A percentile compares a stretch with the other conserved stretches of the same genome.
Evolutionary conservation across 73 alveolate genomes (phyloP).

Genomic region (Paramecium pentaurelia): DNA sequence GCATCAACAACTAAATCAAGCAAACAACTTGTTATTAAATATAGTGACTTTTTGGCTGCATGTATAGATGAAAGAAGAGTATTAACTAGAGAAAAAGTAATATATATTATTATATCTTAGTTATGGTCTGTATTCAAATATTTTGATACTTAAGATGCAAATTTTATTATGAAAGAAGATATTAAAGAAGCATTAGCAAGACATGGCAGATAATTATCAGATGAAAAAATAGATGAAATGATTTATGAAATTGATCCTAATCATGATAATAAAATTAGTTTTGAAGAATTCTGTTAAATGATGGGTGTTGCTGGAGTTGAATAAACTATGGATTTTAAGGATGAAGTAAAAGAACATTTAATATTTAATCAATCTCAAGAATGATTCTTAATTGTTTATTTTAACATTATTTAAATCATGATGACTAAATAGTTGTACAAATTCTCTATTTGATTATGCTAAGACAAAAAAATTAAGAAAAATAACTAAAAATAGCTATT

Average conservation of each 20-base stretch:
- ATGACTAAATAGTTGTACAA: no score
- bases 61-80: constrained; percentile 65
- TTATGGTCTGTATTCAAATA: constrained; percentile 68
- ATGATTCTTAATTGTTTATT: not conserved
- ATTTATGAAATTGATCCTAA: constrained; percentile 62
- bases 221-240: constrained; percentile 54
- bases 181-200: constrained; percentile 61
- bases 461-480: not conserved
- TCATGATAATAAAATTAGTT: constrained; percentile 62
- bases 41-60: constrained; percentile 80
- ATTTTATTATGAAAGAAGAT: constrained; percentile 57
- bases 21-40: constrained; percentile 46
- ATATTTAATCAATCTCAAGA: not conserved
- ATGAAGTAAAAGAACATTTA: not conserved
- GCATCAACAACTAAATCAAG: not conserved
- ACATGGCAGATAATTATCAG: constrained; percentile 52
- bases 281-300: constrained; percentile 56
- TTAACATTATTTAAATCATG: not conserved
- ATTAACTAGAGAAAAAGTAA: constrained; percentile 64
- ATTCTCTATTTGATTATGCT: not conserved
- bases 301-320: constrained; percentile 46
- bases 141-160: constrained; percentile 59
- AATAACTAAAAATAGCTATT: not conserved
- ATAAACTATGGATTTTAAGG: constrained; percentile 27
- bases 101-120: not conserved